Percentiles rank a stretch among this genome's conserved stretches.
Conservation (phyloP, 805 yeast genomes). For the Ogataea angusta region DNA sequence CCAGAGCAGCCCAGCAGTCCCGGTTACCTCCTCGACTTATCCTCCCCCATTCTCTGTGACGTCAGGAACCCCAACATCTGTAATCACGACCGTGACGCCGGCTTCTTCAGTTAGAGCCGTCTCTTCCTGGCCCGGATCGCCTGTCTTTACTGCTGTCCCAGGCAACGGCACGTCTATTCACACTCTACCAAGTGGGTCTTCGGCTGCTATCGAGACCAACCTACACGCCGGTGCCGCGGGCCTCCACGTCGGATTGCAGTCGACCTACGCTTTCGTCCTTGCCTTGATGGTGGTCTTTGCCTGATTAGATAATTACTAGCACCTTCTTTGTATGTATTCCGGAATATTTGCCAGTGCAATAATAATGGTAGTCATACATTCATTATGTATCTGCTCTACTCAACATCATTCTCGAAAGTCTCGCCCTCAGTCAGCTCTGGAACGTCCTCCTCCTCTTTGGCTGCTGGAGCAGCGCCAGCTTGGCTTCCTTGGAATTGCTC, state of each 20-base stretch:
- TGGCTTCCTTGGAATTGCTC: constrained; percentile 72
- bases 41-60: constrained; percentile 1
- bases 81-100: background rate
- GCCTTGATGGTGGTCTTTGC: constrained; percentile 12
- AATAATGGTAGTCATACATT: constrained; percentile 10
- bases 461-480: constrained; percentile 40
- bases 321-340: constrained; percentile 12
- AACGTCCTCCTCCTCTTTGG: constrained; percentile 62
- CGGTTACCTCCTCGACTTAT: background rate
- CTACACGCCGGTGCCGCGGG: constrained; percentile 10
- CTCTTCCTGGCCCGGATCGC: background rate
- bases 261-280: constrained; percentile 8
- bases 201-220: constrained; percentile 10
- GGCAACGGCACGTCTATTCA: background rate
- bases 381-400: constrained; percentile 21
- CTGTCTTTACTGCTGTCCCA: constrained; percentile 1
- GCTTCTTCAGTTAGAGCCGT: background rate
- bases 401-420: constrained; percentile 64
- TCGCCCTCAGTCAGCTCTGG: constrained; percentile 87
- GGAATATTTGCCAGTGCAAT: constrained; percentile 8
- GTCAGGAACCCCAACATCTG: background rate
- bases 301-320: constrained; percentile 6
- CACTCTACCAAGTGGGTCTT: background rate
- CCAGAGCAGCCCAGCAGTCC: background rate
- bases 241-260: constrained; percentile 4